Conservation (phyloP, 108 stramenopile genomes). For the Epipyxis sp. region DNA sequence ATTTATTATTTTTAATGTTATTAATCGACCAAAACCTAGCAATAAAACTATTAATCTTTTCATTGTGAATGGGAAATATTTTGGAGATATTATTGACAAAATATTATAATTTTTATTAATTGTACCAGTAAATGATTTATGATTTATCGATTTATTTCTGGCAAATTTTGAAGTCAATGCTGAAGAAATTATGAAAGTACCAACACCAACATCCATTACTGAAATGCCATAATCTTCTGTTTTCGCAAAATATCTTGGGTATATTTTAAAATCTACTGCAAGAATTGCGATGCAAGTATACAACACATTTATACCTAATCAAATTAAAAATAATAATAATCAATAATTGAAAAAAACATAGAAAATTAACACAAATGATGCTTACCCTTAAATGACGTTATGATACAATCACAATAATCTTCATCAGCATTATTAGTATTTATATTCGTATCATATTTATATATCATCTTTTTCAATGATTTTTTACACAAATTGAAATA, state of each 20-base stretch:
- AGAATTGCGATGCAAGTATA: slow-evolving; percentile 82
- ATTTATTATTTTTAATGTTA: slow-evolving; percentile 38
- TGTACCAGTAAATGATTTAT: no score
- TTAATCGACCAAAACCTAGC: slow-evolving; percentile 44
- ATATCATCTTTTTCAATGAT: background rate
- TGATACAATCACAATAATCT: background rate
- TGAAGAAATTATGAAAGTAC: slow-evolving; percentile 74
- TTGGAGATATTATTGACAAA: no score
- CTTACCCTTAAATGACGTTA: background rate
- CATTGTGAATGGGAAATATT: background rate
- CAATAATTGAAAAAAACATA: no score
- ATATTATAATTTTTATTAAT: no score
- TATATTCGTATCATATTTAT: background rate
- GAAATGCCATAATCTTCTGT: slow-evolving; percentile 82
- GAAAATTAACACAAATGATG: no score
- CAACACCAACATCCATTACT: slow-evolving; percentile 93
- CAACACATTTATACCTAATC: slow-evolving; percentile 17
- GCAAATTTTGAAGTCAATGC: slow-evolving; percentile 42
- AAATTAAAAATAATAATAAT: no score
- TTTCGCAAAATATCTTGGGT: slow-evolving; percentile 87
- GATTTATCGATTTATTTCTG: background rate
- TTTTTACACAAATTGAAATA: no score
- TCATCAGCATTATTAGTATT: background rate
- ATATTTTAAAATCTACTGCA: slow-evolving; percentile 82
- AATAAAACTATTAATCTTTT: slow-evolving; percentile 12